Evolutionary conservation across 306 rosid genomes (phyloP).

Genomic region (Citrullus amarus): DNA sequence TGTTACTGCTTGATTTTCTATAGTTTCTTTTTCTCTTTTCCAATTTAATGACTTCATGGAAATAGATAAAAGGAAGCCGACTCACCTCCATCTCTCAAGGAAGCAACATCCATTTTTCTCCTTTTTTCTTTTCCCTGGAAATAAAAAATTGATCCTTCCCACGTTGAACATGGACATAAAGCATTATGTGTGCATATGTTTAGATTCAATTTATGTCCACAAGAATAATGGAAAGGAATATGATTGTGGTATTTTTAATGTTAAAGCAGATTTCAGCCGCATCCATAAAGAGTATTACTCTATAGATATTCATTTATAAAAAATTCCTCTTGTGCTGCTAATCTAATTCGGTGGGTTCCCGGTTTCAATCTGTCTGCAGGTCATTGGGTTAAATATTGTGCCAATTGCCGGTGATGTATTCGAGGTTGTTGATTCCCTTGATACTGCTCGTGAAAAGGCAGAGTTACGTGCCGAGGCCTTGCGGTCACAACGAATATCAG

Average conservation of each 20-base stretch:
- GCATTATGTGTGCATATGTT: neutral
- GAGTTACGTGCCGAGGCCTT: conserved; percentile 60
- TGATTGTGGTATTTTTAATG: neutral
- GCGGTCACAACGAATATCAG: conserved; percentile 71
- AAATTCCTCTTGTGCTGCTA: neutral
- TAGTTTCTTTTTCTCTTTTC: neutral
- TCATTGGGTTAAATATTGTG: conserved; percentile 82
- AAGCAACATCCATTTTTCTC: neutral
- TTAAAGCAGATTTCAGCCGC: neutral
- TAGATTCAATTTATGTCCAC: neutral
- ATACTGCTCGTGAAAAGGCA: conserved; percentile 86
- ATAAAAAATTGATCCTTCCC: neutral
- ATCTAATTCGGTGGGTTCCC: neutral
- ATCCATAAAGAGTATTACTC: neutral
- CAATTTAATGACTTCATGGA: neutral
- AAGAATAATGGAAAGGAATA: neutral
- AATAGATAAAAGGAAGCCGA: neutral
- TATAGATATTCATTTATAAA: neutral
- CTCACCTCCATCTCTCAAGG: neutral
- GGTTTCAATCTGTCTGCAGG: conserved; percentile 29
- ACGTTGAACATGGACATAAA: neutral
- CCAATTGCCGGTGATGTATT: conserved; percentile 91
- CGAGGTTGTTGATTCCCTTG: conserved; percentile 77
- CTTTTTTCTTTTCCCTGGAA: neutral
- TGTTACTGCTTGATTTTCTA: neutral